Evolutionary conservation across 2,329 filamentous ascomycete genomes (phyloP).

Genomic region (Epichloe elymi): DNA sequence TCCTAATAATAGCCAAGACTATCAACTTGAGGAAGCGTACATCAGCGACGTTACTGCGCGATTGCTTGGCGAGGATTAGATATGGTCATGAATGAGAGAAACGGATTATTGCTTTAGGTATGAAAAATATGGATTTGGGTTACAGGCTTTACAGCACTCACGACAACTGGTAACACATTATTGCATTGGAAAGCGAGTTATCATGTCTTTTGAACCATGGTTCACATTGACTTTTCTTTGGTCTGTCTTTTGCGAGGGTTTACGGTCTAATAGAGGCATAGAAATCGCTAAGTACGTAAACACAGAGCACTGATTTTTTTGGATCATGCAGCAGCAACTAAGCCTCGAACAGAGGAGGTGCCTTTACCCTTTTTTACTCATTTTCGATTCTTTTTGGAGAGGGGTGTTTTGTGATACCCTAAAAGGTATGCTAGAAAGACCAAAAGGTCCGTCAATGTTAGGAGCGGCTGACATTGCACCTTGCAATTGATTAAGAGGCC

Average conservation of each 20-base stretch:
- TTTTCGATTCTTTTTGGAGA: too few species aligned
- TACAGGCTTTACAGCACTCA: not conserved
- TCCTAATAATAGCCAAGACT: constrained; percentile 62
- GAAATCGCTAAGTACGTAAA: too few species aligned
- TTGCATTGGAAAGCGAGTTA: constrained; percentile 12
- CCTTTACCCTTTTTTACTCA: too few species aligned
- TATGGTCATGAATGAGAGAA: not conserved
- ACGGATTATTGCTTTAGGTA: not conserved
- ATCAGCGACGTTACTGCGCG: constrained; percentile 82
- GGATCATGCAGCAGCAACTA: too few species aligned
- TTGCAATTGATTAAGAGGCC: too few species aligned
- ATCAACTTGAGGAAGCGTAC: constrained; percentile 77
- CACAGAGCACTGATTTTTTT: too few species aligned
- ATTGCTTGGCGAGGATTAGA: constrained; percentile 68
- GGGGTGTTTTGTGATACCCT: too few species aligned
- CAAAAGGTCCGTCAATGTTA: too few species aligned
- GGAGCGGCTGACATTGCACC: too few species aligned
- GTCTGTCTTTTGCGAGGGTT: not conserved
- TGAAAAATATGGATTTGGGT: not conserved
- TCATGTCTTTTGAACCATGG: not conserved
- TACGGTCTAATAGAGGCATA: too few species aligned
- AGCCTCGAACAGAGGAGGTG: too few species aligned
- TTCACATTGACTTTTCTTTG: not conserved
- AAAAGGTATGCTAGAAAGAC: too few species aligned
- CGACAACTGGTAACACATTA: not conserved